phyloP scores from a whole-genome alignment of 345 rosid genomes.

The Pistacia atlantica region DNA sequence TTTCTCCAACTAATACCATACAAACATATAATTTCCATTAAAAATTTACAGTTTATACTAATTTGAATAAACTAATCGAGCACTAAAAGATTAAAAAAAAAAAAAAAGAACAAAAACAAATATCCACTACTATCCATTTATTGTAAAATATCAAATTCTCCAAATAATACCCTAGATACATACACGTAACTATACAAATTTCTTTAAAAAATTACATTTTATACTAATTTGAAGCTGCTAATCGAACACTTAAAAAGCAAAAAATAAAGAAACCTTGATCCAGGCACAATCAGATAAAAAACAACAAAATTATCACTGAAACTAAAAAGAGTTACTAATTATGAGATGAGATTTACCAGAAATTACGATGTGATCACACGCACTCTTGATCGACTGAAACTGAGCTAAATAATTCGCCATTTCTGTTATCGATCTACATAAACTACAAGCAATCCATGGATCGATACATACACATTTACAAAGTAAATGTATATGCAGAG shows the following conservation, averaged over 20 bases:
- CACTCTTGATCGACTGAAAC: constrained; percentile 79
- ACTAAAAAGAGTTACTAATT: neutral
- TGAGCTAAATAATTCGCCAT: constrained; percentile 94
- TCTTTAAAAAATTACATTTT: neutral
- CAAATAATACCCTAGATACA: neutral
- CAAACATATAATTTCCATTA: neutral
- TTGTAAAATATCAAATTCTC: neutral
- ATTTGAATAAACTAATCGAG: neutral
- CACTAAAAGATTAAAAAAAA: neutral
- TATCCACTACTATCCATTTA: neutral
- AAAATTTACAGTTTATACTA: neutral
- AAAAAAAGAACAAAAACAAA: neutral
- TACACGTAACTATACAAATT: neutral
- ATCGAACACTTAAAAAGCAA: neutral
- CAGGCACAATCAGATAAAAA: constrained; percentile 2
- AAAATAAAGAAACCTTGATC: constrained; percentile 18
- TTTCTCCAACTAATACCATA: neutral
- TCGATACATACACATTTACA: constrained; percentile 15
- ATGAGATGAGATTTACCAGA: constrained; percentile 55
- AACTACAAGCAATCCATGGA: constrained; percentile 32
- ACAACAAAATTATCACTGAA: neutral
- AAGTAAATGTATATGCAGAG: neutral
- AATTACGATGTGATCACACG: constrained; percentile 76
- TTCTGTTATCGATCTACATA: constrained; percentile 43
- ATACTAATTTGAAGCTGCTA: neutral